Base-by-base conservation (phyloP, 768 basidiomycete species). In the Lactifluus volemus region DNA sequence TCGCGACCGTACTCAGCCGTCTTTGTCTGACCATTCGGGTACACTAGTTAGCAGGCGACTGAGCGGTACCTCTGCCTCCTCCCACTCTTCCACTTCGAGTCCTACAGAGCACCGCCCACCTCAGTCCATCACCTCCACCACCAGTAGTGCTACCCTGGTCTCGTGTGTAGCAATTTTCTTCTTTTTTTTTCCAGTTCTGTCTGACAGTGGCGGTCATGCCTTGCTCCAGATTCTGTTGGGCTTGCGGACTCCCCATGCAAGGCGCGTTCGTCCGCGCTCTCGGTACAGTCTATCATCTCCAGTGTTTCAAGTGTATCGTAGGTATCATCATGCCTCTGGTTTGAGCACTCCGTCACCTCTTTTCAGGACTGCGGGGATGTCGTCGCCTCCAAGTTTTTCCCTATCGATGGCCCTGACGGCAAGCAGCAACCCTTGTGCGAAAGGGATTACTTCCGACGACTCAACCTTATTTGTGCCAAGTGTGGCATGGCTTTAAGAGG, bases 331-430 rank as follows among this genome's bases (percentile, higher is more conserved):
- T 54, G 47, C 55, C 30, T 45, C 41, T 63, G 29, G 41, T 51
- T 14, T 39, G 44, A 58, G n/a, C 11, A 55, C 60, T 63, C 21
- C 54, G 10, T 45, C 60, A 65, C 47, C 39, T 58, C 30, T 55
- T 39, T 63, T 14, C 52, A 98, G 96, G 97, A 99, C 71, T 99
- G 97, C 70, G 88, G 91, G 67, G 86, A 89, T 68, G 89, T 98
- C 50, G 97, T 99, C 47, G 97, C 97, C 32, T 89, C 90, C 63
- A 99, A 98, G 73, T 99, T 99, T 78, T 99, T 99, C 74, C 96
- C 97, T 19, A 91, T 98, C 68, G 96, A 98, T 69, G 92, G 92
- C 1, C 79, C 84, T 49, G 92, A 93, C 68, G 85, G 88, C 63
- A 88, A 83, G 71, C 94, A 92, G 68, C 85, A 88, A 63, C 96